Evolutionary conservation across 352 stramenopile genomes (phyloP).

Genomic region (Globisporangium echinulatum): DNA sequence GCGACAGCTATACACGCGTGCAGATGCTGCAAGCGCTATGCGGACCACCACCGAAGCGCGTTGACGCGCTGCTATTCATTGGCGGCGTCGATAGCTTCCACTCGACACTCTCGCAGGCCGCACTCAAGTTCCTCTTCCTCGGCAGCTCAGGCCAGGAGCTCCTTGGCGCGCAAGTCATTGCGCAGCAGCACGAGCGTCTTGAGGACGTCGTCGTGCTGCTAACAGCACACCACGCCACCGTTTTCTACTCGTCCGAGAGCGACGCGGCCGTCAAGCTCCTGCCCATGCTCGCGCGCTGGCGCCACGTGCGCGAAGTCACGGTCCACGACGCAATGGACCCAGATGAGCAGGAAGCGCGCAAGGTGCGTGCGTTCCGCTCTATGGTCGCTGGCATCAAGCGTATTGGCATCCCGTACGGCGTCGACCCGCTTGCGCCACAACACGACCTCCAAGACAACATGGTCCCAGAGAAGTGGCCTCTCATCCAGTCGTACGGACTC

Average conservation of each 20-base stretch:
- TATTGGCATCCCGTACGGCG: slow-evolving; percentile 55
- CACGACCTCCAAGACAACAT: slow-evolving; percentile 41
- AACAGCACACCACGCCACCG: slow-evolving; percentile 22
- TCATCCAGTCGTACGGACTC: slow-evolving; percentile 64
- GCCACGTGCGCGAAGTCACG: slow-evolving; percentile 56
- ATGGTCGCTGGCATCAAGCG: slow-evolving; percentile 43
- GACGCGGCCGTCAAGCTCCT: slow-evolving; percentile 58
- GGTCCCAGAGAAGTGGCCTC: slow-evolving; percentile 66
- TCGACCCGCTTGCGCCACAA: slow-evolving; percentile 15
- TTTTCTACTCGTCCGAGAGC: slow-evolving; percentile 68
- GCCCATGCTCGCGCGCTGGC: slow-evolving; percentile 59
- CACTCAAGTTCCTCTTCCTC: slow-evolving; percentile 74
- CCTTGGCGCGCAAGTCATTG: slow-evolving; percentile 66
- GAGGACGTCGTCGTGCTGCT: slow-evolving; percentile 70
- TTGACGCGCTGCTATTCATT: slow-evolving; percentile 60
- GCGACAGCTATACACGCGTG: slow-evolving; percentile 49
- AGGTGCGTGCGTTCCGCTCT: slow-evolving; percentile 53
- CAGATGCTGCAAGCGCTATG: slow-evolving; percentile 50
- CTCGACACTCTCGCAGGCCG: slow-evolving; percentile 49
- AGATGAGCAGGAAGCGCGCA: slow-evolving; percentile 64
- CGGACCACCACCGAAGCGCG: slow-evolving; percentile 3
- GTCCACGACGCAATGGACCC: slow-evolving; percentile 58
- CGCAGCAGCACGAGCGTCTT: slow-evolving; percentile 51
- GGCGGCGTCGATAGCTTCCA: slow-evolving; percentile 67
- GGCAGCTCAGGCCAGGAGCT: slow-evolving; percentile 65